These are phyloP conservation scores for Aspergillus caelatus DNA, from an alignment of 2,329 filamentous ascomycete genomes.

Conservation along the genomic window DNA sequence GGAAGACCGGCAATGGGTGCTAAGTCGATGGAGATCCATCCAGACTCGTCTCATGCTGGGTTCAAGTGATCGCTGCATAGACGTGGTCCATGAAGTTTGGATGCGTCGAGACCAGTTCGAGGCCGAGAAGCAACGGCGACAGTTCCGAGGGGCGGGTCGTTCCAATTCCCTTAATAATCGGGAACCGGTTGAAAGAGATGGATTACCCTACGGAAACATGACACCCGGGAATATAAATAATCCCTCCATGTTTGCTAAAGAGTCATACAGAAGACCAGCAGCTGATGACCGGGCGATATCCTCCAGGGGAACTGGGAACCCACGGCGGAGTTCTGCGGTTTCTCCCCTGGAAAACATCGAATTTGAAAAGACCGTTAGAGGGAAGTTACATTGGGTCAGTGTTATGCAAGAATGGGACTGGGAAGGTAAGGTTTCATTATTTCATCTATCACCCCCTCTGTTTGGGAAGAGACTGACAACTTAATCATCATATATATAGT, in stretches of 20 bases:
- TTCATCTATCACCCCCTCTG: background rate
- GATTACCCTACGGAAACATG: slow-evolving; percentile 12
- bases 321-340: slow-evolving; percentile 34
- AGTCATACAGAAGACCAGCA: slow-evolving; percentile 27
- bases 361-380: slow-evolving; percentile 65
- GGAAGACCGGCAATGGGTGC: slow-evolving; percentile 67
- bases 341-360: slow-evolving; percentile 51
- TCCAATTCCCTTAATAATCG: slow-evolving; percentile 17
- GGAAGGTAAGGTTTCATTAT: slow-evolving; percentile 59
- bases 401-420: slow-evolving; percentile 74
- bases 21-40: slow-evolving; percentile 65
- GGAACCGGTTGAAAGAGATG: slow-evolving; percentile 19
- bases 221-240: background rate
- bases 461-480: slow-evolving; percentile 10
- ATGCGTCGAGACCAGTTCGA: slow-evolving; percentile 60
- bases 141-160: slow-evolving; percentile 32
- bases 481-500: slow-evolving; percentile 27
- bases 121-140: slow-evolving; percentile 39
- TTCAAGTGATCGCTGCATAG: slow-evolving; percentile 66
- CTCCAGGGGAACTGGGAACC: slow-evolving; percentile 17
- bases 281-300: slow-evolving; percentile 14
- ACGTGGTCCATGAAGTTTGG: slow-evolving; percentile 70
- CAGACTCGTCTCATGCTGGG: slow-evolving; percentile 66
- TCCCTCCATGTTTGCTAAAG: slow-evolving; percentile 20
- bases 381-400: slow-evolving; percentile 68